phyloP scores from a whole-genome alignment of 345 rosid genomes.

The Euphorbia lathyris region DNA sequence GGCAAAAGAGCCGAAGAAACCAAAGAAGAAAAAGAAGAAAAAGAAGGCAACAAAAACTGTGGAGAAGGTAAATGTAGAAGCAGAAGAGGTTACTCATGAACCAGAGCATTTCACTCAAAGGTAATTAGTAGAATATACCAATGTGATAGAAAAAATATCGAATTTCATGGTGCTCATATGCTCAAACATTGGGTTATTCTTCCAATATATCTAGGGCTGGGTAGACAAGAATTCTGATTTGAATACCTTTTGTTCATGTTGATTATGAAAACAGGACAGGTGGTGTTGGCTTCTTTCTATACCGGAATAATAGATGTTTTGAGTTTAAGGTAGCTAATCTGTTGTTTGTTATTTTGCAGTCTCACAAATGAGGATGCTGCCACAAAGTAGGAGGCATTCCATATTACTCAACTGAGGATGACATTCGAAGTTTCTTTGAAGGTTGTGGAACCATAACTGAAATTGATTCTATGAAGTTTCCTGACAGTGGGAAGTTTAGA shows the following conservation, averaged over 20 bases:
- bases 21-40: constrained; percentile 28
- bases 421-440: constrained; percentile 77
- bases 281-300: no score
- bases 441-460: constrained; percentile 73
- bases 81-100: constrained; percentile 9
- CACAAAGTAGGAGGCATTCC: constrained; percentile 89
- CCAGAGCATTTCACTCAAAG: constrained; percentile 9
- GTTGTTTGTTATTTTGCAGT: constrained; percentile 41
- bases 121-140: constrained; percentile 7
- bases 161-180: constrained; percentile 3
- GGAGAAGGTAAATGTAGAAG: constrained; percentile 14
- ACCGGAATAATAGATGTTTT: neutral
- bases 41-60: constrained; percentile 5
- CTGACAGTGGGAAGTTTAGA: constrained; percentile 83
- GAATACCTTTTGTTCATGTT: no score
- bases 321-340: neutral
- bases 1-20: constrained; percentile 8
- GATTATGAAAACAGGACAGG: no score
- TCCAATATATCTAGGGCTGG: no score
- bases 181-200: neutral
- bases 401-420: constrained; percentile 75
- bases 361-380: constrained; percentile 42
- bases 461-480: constrained; percentile 77
- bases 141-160: neutral
- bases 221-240: no score